Evolutionary conservation across 768 basidiomycete species (phyloP).

Genomic region (Calocera viscosa): DNA sequence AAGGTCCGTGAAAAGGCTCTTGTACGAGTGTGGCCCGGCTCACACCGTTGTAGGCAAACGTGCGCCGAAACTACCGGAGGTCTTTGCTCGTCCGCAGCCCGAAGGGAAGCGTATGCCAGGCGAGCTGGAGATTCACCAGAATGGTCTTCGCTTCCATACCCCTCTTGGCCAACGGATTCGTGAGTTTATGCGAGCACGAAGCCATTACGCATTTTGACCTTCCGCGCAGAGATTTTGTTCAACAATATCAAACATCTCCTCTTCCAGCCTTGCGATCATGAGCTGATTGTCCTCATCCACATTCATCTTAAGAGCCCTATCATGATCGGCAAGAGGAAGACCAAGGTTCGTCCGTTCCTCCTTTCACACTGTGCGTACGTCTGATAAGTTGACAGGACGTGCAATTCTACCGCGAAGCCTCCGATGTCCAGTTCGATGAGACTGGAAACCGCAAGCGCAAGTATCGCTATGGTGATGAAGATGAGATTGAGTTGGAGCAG

Average conservation of each 20-base stretch:
- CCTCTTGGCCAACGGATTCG: slow-evolving; percentile 84
- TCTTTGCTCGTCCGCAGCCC: slow-evolving; percentile 82
- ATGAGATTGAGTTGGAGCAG: slow-evolving; percentile 98
- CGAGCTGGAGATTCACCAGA: slow-evolving; percentile 97
- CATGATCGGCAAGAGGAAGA: slow-evolving; percentile 98
- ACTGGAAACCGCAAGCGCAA: slow-evolving; percentile 98
- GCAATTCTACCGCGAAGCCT: slow-evolving; percentile 96
- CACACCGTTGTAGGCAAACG: slow-evolving; percentile 15
- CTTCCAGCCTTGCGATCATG: slow-evolving; percentile 97
- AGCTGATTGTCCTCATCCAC: slow-evolving; percentile 87
- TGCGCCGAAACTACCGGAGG: slow-evolving; percentile 77
- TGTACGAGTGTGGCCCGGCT: background rate
- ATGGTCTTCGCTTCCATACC: slow-evolving; percentile 86
- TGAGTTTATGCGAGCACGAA: slow-evolving; percentile 28
- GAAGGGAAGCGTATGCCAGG: slow-evolving; percentile 93
- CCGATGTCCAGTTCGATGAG: slow-evolving; percentile 95
- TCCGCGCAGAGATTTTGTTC: slow-evolving; percentile 67
- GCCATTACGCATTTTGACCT: background rate
- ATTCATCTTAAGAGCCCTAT: slow-evolving; percentile 89
- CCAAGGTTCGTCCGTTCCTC: slow-evolving; percentile 48
- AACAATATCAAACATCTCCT: slow-evolving; percentile 96
- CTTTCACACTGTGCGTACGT: background rate
- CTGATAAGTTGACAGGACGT: slow-evolving; percentile 50
- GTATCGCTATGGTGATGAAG: slow-evolving; percentile 94
- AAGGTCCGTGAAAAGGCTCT: slow-evolving; percentile 35